Base-by-base conservation (phyloP, 2,329 filamentous ascomycete genomes). In the Calycina herbarum region DNA sequence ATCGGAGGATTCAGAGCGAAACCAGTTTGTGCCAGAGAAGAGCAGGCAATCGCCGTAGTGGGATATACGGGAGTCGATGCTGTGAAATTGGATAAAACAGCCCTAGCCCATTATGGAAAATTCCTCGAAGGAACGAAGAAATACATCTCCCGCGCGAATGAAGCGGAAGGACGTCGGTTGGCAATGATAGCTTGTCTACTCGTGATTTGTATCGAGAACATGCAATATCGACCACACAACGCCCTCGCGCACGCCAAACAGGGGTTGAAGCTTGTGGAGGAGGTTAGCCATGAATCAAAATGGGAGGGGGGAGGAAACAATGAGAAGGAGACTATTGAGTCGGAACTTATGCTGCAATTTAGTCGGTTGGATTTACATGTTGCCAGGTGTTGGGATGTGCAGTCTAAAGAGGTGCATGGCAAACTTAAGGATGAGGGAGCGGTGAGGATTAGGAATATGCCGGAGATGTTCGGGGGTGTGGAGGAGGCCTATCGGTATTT, bases 191-290 rank as follows among this genome's bases (percentile, higher is more conserved):
- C 67, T 11, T 73, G 70, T 62, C 42, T 73, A 13, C 63, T 73
- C 4, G 68, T 72, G 7, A 67, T 72, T 1, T 73, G 71, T 56
- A 71, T 73, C 27, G 72, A 73, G 62, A 70, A 62, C 27, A 67
- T 72, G 64, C 69, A 70, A 59, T 68, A 64, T 42, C 66, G 65
- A 17, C 63, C 66, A 56, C 51, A 63, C 31, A 64, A 58, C 29
- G 69, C 67, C 5, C 58, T 69, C 5, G 54, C 48, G 17, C 68
- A 71, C 61, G 66, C 66, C 3, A 64, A 66, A 42, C 63, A 64
- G 24, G 66, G 69, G 1, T 56, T 69, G 7, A 57, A 63, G n/a
- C 56, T 72, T 5, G 60, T 72, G 59, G 63, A 68, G 29, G 69
- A 69, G 20, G 57, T 67, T 13, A 65, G 38, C 1, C n/a, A 48